Evolutionary conservation across 2,329 filamentous ascomycete species (phyloP).

Genomic region (Beauveria asiatica): DNA sequence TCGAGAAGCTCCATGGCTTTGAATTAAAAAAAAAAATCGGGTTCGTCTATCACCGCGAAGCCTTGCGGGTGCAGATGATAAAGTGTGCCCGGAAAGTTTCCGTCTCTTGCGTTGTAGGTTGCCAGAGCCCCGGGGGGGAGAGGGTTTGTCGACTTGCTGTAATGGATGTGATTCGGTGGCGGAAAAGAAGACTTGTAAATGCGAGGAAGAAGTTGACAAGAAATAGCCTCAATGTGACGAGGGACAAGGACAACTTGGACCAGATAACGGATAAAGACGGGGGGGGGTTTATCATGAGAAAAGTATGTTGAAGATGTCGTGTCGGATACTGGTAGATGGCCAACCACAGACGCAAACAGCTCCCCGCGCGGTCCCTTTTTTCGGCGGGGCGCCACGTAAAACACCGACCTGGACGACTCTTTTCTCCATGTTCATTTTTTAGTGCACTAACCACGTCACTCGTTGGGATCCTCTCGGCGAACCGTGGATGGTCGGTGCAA

Average conservation of each 20-base stretch:
- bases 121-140: too few relatives aligned
- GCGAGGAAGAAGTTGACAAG: too few relatives aligned
- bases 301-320: too few relatives aligned
- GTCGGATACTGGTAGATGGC: too few relatives aligned
- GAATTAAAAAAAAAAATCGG: too few relatives aligned
- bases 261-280: too few relatives aligned
- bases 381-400: background rate
- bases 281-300: too few relatives aligned
- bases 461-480: background rate
- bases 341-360: background rate
- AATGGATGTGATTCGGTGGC: too few relatives aligned
- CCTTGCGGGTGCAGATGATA: background rate
- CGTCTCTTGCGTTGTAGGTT: background rate
- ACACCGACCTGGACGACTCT: background rate
- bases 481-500: background rate
- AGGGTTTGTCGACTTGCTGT: background rate
- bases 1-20: conserved; percentile 54
- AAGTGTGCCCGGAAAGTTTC: too few relatives aligned
- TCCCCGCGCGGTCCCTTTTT: background rate
- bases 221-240: background rate
- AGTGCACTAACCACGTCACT: background rate
- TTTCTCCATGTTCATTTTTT: background rate
- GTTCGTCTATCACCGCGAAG: too few relatives aligned
- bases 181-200: too few relatives aligned
- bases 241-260: too few relatives aligned